Conservation (phyloP, 345 rosid genomes). For the Populus pruinosa region DNA sequence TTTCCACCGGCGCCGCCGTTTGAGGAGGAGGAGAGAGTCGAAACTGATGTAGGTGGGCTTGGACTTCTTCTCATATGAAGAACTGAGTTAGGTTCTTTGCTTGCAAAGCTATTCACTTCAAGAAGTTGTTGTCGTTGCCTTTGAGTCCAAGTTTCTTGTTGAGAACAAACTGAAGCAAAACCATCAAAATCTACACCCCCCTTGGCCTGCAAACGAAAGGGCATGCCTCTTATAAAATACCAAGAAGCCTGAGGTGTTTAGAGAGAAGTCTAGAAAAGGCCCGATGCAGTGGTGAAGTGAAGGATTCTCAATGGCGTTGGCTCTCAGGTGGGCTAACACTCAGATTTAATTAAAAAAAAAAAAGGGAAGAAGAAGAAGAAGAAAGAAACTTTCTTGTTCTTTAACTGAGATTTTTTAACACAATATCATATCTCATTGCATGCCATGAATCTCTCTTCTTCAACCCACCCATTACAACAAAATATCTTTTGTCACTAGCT, state of each 20-base stretch:
- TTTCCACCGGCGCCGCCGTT: constrained; percentile 37
- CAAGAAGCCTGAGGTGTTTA: background rate
- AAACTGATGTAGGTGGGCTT: constrained; percentile 61
- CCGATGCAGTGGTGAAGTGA: background rate
- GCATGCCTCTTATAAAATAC: constrained; percentile 27
- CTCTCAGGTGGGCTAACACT: background rate
- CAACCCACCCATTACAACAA: constrained; percentile 27
- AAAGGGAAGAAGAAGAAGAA: background rate
- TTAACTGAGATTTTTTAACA: constrained; percentile 6
- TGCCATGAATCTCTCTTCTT: constrained; percentile 28
- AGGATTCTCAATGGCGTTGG: background rate
- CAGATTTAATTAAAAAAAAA: background rate
- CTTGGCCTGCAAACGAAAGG: constrained; percentile 36
- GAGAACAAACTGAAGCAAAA: constrained; percentile 37
- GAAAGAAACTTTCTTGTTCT: constrained; percentile 6
- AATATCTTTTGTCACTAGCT: background rate
- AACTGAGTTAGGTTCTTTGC: constrained; percentile 35
- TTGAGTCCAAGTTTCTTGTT: constrained; percentile 31
- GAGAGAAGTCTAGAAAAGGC: constrained; percentile 12
- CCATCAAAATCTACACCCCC: constrained; percentile 32
- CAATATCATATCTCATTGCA: constrained; percentile 18
- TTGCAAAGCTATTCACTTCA: constrained; percentile 23
- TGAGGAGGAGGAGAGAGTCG: constrained; percentile 62
- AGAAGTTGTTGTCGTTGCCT: constrained; percentile 8
- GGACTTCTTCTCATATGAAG: constrained; percentile 61